Evolutionary conservation across 1,139 yeast species (phyloP), one percentile per base, ranked within the genome.

Genomic region (Yamadazyma kanchanaburiensis): DNA sequence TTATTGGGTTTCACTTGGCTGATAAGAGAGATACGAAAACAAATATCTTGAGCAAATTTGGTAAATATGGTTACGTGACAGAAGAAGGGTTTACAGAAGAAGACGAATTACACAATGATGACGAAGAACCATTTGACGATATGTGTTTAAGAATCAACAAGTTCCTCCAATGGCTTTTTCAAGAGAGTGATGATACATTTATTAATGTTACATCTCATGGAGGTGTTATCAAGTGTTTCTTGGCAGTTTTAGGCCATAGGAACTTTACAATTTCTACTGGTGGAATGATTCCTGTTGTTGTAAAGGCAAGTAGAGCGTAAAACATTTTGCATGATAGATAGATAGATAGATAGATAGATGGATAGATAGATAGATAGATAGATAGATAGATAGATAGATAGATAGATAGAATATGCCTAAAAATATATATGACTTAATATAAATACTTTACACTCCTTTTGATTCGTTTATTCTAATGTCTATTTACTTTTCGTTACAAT

Each of bases 1-100:
- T 81, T 2, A 66, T 78, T 16, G 91, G 91, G 1, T 64, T 60
- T 16, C 86, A 83, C 49, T 58, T 80, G 5, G 83, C 94, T 52
- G 87, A 83, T 51, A 70, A 73, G 47, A 56, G 91, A 32, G 60
- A 74, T 2, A 45, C 69, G 3, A 64, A 60, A 38, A 38, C 52
- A 2, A 49, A 33, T 20, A 54, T 64, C 15, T 33, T 36, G 6
- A 38, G 42, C 12, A 32, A 42, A 19, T 48, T 46, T 27, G 47
- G 48, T 2, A 22, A 33, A 17, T 31, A 36, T 25, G 43, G 43
- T 16, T 48, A 46, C 21, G 40, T 69, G 45, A 42, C 41, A 4
- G 80, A 74, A 39, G 55, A 55, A 0, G 64, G 59, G 1, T 67
- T 75, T 37, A 44, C 58, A 4, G 77, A 72, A 36, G 60, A 67